Conservation (phyloP, 495 filamentous ascomycete species). For the Hypoxylon rickii region DNA sequence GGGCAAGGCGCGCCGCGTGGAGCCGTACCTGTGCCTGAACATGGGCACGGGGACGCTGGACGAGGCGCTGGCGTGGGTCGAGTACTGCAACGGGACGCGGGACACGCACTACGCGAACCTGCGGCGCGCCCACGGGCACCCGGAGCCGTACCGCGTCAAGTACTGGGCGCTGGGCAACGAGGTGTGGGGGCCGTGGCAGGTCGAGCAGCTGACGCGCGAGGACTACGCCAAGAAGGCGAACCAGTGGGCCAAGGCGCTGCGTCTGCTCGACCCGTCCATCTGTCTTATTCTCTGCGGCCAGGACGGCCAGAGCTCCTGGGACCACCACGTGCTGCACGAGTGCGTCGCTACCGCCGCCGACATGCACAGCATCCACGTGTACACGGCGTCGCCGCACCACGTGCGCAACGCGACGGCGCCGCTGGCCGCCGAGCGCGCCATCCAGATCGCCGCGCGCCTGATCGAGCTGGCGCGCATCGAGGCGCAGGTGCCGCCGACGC, state of each 20-base stretch:
- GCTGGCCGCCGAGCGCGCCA: conserved; percentile 71
- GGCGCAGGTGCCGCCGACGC: conserved; percentile 59
- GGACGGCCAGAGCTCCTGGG: conserved; percentile 69
- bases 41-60: conserved; percentile 76
- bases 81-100: conserved; percentile 75
- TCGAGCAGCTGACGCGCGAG: conserved; percentile 73
- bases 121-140: conserved; percentile 69
- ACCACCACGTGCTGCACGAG: conserved; percentile 69
- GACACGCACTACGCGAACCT: conserved; percentile 82
- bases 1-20: conserved; percentile 47
- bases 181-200: conserved; percentile 78
- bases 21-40: conserved; percentile 78
- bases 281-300: conserved; percentile 73
- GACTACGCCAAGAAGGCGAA: conserved; percentile 75
- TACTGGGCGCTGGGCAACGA: conserved; percentile 73
- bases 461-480: conserved; percentile 79
- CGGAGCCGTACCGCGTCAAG: conserved; percentile 72
- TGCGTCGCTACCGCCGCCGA: conserved; percentile 62
- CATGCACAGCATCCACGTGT: conserved; percentile 71
- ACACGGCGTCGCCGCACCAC: conserved; percentile 61
- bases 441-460: conserved; percentile 66
- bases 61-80: conserved; percentile 76
- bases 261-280: conserved; percentile 71
- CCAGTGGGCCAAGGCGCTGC: conserved; percentile 82
- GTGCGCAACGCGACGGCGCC: conserved; percentile 69